phyloP scores from a whole-genome alignment of 768 basidiomycete species.

The Mycena polygramma region DNA sequence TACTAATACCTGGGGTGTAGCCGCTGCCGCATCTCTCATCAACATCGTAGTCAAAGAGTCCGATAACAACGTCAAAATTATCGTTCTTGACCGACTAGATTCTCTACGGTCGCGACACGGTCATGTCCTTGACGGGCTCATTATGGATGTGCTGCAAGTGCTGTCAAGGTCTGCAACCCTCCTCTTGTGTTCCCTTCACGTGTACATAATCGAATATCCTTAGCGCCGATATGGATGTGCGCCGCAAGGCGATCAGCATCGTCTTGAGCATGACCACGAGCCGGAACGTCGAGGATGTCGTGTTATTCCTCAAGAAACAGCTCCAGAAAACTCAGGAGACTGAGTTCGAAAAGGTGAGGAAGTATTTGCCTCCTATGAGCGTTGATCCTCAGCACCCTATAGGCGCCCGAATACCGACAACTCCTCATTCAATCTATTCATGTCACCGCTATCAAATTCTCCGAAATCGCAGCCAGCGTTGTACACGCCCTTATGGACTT shows the following conservation, averaged over 20 bases:
- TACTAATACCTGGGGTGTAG: constrained; percentile 54
- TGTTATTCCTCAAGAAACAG: constrained; percentile 97
- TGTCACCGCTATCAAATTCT: constrained; percentile 95
- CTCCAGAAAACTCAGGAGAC: constrained; percentile 93
- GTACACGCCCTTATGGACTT: constrained; percentile 95
- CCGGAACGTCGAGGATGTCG: constrained; percentile 96
- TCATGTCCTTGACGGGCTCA: constrained; percentile 88
- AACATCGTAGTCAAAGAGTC: constrained; percentile 94
- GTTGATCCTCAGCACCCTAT: constrained; percentile 4
- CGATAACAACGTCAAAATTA: constrained; percentile 99
- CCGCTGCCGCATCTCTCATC: constrained; percentile 90
- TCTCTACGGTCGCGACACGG: constrained; percentile 86
- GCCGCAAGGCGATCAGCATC: constrained; percentile 90
- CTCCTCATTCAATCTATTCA: constrained; percentile 98
- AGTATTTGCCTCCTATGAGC: not conserved
- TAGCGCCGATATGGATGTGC: constrained; percentile 96
- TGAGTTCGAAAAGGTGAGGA: constrained; percentile 88
- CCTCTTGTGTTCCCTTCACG: not conserved
- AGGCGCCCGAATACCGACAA: constrained; percentile 96
- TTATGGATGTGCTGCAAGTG: constrained; percentile 96
- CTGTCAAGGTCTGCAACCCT: constrained; percentile 72
- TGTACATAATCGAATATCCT: not conserved
- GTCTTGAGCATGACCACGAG: constrained; percentile 94
- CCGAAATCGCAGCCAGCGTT: constrained; percentile 95
- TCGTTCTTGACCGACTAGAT: constrained; percentile 94